Evolutionary conservation across 129 eudicot species (phyloP), one percentile per base, ranked within the genome.

Genomic region (Cynara cardunculus): DNA sequence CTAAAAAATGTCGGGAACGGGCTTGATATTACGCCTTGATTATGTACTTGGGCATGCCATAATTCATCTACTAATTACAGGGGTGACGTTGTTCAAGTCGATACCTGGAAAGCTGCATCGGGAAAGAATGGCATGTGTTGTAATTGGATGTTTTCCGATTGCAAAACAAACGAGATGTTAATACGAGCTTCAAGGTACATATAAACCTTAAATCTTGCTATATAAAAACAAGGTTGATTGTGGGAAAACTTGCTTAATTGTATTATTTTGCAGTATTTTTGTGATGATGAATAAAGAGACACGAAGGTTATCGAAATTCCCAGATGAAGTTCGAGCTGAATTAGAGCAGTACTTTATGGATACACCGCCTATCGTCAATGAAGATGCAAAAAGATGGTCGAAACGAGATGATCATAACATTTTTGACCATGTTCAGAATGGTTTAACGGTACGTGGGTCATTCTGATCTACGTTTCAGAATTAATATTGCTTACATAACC

Each of bases 211-310:
- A 34, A 34, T 34, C 18, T 49, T 3, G 2, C 22, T 16, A 49
- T 16, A 16, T 49, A 4, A 49, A 49, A 18, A 18, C 21, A 0
- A 37, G 9, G 13, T 37, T 37, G 13, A 37, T 37, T 37, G 49
- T 39, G 14, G 49, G 49, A 39, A 39, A 39, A 39, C 49, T 39
- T 39, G 14, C 49, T 8, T 39, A 39, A 39, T 32, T 32, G 32
- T 30, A 14, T 7, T 22, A 71, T 25, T 19, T 76, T 75, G 44
- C 86, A 93, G 97, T 84, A 19, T 77, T 13, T 83, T 86, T 88
- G 89, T 90, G 32, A 86, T 93, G 96, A 90, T 93, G 92, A 93
- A 93, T 87, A 91, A 90, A 85, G 84, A 86, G 84, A 93, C 97
- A n/a, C 84, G 97, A 85, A 90, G 86, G 86, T 53, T 89, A 35